Percentiles rank a stretch among this genome's conserved stretches.
phyloP scores from a whole-genome alignment of 2,329 filamentous ascomycete species.

The Clarireedia paspali region DNA sequence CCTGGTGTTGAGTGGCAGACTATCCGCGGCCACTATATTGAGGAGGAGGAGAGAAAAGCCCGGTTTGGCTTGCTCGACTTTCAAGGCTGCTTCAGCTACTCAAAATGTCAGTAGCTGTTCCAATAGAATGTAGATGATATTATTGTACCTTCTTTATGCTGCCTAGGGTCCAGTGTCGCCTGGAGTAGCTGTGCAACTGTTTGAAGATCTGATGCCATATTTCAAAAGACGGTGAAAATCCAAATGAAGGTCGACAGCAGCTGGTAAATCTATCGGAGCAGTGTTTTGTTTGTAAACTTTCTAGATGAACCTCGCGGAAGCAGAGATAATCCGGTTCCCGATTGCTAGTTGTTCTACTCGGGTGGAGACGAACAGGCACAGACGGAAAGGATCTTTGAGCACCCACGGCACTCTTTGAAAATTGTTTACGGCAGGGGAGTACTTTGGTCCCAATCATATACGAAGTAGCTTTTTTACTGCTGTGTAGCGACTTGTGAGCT shows the following conservation, averaged over 20 bases:
- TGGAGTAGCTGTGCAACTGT: constrained; percentile 75
- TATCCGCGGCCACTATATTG: constrained; percentile 75
- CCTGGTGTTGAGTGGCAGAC: constrained; percentile 68
- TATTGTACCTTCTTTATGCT: constrained; percentile 78
- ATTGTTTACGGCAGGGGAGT: too few species aligned
- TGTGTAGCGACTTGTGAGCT: too few species aligned
- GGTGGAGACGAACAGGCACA: not conserved
- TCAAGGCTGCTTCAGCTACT: constrained; percentile 73
- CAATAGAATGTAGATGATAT: constrained; percentile 20
- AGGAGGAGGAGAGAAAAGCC: constrained; percentile 84
- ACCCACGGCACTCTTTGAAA: too few species aligned
- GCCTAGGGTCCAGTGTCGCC: constrained; percentile 78
- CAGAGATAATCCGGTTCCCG: constrained; percentile 5
- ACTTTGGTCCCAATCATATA: too few species aligned
- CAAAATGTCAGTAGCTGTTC: constrained; percentile 17
- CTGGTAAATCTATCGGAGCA: not conserved
- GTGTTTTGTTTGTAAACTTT: constrained; percentile 10
- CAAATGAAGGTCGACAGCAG: constrained; percentile 2
- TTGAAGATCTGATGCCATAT: constrained; percentile 55
- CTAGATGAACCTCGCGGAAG: constrained; percentile 3
- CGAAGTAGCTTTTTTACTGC: too few species aligned
- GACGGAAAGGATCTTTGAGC: not conserved
- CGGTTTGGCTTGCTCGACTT: constrained; percentile 71
- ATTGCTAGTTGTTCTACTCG: not conserved
- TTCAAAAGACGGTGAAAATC: constrained; percentile 14